Evolutionary conservation across 352 stramenopile species (phyloP).

Genomic region (Phytopythium aichiense): DNA sequence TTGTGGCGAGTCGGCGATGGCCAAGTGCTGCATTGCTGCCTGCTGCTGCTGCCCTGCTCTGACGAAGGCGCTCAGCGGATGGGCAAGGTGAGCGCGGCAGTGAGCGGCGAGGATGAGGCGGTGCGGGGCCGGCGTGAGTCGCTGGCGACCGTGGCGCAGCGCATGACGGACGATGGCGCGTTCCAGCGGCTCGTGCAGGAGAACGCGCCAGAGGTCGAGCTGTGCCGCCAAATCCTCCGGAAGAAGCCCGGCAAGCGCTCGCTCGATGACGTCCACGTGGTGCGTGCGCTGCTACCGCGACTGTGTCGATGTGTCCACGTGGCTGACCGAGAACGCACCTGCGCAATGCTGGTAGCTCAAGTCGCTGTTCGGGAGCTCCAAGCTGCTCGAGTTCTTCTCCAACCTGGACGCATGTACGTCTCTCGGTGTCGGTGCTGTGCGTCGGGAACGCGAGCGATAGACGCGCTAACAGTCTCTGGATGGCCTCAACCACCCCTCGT

Average conservation of each 20-base stretch:
- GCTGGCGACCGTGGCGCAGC: conserved; percentile 43
- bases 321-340: not conserved
- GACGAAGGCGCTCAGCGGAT: not conserved
- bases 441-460: not conserved
- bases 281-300: conserved; percentile 9
- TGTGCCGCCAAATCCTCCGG: conserved; percentile 49
- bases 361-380: conserved; percentile 61
- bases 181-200: conserved; percentile 41
- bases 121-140: conserved; percentile 22
- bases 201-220: conserved; percentile 38
- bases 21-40: not conserved
- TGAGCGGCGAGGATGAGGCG: conserved; percentile 1
- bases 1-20: not conserved
- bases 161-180: conserved; percentile 32
- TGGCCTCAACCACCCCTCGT: not conserved
- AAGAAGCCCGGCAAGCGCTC: conserved; percentile 49
- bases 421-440: not conserved
- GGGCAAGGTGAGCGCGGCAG: not conserved
- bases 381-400: conserved; percentile 77
- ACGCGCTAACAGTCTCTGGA: not conserved
- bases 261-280: conserved; percentile 73
- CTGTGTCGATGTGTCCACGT: not conserved
- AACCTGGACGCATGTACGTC: conserved; percentile 65
- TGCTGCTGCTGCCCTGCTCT: not conserved
- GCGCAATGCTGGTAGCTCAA: conserved; percentile 46